phyloP scores from a whole-genome alignment of 371 early-diverging fungal species.

The Syncephalastrum monosporum region DNA sequence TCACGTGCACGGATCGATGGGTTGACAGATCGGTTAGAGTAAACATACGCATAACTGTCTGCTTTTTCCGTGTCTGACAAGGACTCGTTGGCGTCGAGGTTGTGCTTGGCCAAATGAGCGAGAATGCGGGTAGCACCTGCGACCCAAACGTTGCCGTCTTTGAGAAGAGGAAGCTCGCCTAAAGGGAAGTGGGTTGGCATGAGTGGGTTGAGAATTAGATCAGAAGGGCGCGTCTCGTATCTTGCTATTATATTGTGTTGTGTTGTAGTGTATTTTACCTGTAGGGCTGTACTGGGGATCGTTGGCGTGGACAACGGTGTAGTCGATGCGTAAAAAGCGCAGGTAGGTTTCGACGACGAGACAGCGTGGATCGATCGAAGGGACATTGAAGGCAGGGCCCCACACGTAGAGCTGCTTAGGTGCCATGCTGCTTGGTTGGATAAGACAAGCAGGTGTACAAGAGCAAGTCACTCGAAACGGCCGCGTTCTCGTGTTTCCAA shows the following conservation, averaged over 20 bases:
- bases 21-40: neutral
- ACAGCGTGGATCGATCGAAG: constrained; percentile 64
- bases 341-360: constrained; percentile 54
- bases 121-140: constrained; percentile 59
- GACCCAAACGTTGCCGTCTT: constrained; percentile 59
- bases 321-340: constrained; percentile 46
- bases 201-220: neutral
- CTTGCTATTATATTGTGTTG: neutral
- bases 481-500: no score
- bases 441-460: neutral
- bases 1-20: neutral
- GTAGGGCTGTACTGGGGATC: constrained; percentile 59
- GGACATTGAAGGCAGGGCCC: constrained; percentile 55
- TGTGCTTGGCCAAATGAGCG: constrained; percentile 44
- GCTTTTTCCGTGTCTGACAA: constrained; percentile 51
- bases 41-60: constrained; percentile 46
- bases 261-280: constrained; percentile 42
- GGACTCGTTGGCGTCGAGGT: constrained; percentile 47
- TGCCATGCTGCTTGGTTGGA: constrained; percentile 13
- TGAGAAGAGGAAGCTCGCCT: constrained; percentile 66
- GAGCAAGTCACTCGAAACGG: neutral
- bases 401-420: constrained; percentile 55
- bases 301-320: constrained; percentile 50
- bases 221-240: neutral
- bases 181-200: neutral